Evolutionary conservation across 2,329 filamentous ascomycete genomes (phyloP).

Genomic region (Endothia cerciana): DNA sequence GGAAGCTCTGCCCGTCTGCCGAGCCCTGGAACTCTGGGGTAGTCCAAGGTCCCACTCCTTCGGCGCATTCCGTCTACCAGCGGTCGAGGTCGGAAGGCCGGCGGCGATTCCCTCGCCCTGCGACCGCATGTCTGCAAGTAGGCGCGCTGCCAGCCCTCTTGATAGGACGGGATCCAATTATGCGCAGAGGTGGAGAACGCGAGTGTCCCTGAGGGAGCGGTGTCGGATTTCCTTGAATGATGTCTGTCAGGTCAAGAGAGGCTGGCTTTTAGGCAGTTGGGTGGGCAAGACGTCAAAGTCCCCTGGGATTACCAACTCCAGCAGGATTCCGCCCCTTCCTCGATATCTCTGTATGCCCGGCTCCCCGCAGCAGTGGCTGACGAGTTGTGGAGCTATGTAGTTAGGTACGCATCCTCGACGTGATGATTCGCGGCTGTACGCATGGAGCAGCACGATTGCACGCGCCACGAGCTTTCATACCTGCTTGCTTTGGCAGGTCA

Average conservation of each 20-base stretch:
- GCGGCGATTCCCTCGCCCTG: slow-evolving; percentile 1
- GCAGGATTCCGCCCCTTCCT: background rate
- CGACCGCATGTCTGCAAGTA: background rate
- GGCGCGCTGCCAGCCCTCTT: background rate
- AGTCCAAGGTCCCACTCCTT: background rate
- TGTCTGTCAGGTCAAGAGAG: background rate
- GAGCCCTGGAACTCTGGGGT: slow-evolving; percentile 1
- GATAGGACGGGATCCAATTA: background rate
- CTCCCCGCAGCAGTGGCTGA: background rate
- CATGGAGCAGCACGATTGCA: background rate
- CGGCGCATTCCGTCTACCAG: background rate
- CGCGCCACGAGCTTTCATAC: background rate
- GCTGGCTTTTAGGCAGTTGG: background rate
- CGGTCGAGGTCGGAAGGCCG: background rate
- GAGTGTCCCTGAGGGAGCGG: background rate
- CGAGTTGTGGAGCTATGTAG: background rate
- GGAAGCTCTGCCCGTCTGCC: slow-evolving; percentile 19
- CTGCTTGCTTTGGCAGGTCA: slow-evolving; percentile 8
- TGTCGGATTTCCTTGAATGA: background rate
- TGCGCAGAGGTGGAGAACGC: slow-evolving; percentile 2
- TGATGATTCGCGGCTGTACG: background rate
- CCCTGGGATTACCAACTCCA: background rate
- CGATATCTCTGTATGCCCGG: background rate
- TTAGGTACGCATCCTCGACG: background rate
- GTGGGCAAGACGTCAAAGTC: background rate